These are phyloP conservation scores for Jatropha podagrica DNA, from an alignment of 441 rosid genomes.

Conservation along the genomic window DNA sequence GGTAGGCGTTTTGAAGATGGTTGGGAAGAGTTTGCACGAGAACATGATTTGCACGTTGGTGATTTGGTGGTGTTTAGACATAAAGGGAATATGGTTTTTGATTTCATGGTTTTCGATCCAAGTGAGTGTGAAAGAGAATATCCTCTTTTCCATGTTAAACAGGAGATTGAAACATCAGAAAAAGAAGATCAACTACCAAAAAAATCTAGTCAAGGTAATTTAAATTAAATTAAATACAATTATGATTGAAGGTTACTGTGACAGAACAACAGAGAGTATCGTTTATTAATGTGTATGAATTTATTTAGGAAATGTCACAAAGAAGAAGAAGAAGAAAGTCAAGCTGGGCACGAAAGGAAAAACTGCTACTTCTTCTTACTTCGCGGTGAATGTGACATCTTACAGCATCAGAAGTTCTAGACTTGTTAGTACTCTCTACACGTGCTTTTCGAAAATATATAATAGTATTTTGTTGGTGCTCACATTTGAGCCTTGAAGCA, in stretches of 20 bases:
- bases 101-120: slow-evolving; percentile 23
- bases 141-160: not conserved
- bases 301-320: slow-evolving; percentile 6
- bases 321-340: not conserved
- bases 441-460: not conserved
- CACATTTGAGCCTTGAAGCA: not conserved
- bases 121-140: slow-evolving; percentile 21
- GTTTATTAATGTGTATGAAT: not conserved
- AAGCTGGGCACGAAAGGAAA: not conserved
- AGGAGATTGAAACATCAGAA: not conserved
- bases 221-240: no score
- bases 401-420: not conserved
- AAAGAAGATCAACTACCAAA: not conserved
- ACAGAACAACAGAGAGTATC: not conserved
- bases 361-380: slow-evolving; percentile 2
- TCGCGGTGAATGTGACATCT: not conserved
- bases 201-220: not conserved
- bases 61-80: slow-evolving; percentile 27
- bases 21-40: slow-evolving; percentile 21
- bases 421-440: not conserved
- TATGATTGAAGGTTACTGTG: no score
- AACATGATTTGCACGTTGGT: slow-evolving; percentile 26
- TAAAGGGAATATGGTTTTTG: slow-evolving; percentile 18
- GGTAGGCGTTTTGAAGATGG: slow-evolving; percentile 22
- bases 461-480: not conserved